These are phyloP conservation scores for Suillus decipiens DNA, from an alignment of 768 basidiomycete genomes.

Conservation along the genomic window DNA sequence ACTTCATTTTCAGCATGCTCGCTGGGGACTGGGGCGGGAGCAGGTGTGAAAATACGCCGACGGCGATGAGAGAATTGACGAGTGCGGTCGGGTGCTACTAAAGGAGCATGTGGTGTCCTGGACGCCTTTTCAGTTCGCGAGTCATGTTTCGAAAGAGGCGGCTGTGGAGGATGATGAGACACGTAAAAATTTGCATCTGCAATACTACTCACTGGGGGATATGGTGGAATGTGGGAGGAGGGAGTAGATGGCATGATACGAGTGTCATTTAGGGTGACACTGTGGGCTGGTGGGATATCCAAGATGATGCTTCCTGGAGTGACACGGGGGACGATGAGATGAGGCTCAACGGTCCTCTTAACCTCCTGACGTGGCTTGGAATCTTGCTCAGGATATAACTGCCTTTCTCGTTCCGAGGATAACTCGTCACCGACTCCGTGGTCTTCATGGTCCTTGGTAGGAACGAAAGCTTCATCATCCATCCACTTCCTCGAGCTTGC, in stretches of 20 bases:
- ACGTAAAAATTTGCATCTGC: not conserved
- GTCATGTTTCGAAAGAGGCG: not conserved
- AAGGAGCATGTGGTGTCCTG: not conserved
- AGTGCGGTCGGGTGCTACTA: not conserved
- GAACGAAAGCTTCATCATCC: not conserved
- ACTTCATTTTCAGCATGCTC: not conserved
- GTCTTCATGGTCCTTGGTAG: too few species aligned
- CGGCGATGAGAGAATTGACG: not conserved
- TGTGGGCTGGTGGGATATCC: not conserved
- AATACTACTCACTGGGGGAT: not conserved
- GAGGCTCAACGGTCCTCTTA: not conserved
- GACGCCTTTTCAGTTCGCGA: not conserved
- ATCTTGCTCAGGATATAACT: not conserved
- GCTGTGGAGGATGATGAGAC: not conserved
- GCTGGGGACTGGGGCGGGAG: not conserved
- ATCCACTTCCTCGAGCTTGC: not conserved
- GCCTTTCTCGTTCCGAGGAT: not conserved
- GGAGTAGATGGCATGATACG: not conserved
- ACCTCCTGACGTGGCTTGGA: not conserved
- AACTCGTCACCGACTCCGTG: not conserved
- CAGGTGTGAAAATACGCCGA: not conserved
- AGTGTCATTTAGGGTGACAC: too few species aligned
- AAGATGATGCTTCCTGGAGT: not conserved
- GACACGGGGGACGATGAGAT: not conserved
- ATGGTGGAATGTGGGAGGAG: too few species aligned